phyloP scores from a whole-genome alignment of 2,329 filamentous ascomycete genomes.

The Colletotrichum sojae region DNA sequence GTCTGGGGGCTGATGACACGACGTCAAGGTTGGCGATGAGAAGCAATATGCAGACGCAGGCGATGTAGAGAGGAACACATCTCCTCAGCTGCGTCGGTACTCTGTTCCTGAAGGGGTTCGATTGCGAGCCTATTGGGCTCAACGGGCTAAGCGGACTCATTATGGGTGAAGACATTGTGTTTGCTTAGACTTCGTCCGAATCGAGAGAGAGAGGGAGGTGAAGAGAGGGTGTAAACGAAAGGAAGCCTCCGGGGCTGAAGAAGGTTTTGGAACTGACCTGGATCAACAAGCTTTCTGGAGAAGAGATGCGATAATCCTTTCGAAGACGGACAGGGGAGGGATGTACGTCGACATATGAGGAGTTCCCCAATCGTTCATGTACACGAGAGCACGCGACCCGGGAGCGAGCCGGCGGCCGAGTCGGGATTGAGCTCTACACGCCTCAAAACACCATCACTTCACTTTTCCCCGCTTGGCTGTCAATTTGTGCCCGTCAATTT shows the following conservation, averaged over 20 bases:
- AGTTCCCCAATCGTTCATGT: not conserved
- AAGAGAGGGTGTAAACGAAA: too few relatives aligned
- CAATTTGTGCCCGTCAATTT: slow-evolving; percentile 16
- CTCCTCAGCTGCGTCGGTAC: slow-evolving; percentile 65
- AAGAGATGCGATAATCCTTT: slow-evolving; percentile 11
- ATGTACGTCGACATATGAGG: slow-evolving; percentile 28
- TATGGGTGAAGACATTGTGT: slow-evolving; percentile 30
- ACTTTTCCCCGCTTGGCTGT: slow-evolving; percentile 5
- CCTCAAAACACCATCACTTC: not conserved
- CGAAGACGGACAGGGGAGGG: not conserved
- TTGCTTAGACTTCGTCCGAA: slow-evolving; percentile 5
- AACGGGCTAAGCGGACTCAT: slow-evolving; percentile 32
- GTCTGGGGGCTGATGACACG: slow-evolving; percentile 49
- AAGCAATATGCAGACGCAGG: slow-evolving; percentile 59
- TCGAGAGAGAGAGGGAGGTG: not conserved
- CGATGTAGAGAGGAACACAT: slow-evolving; percentile 61
- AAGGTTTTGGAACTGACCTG: slow-evolving; percentile 19
- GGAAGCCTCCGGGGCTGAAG: slow-evolving; percentile 3
- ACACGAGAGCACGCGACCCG: slow-evolving; percentile 17
- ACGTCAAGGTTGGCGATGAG: slow-evolving; percentile 62
- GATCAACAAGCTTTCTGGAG: not conserved
- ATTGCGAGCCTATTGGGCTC: slow-evolving; percentile 29
- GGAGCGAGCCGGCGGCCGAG: slow-evolving; percentile 4
- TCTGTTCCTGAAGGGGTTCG: slow-evolving; percentile 48
- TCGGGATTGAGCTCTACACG: slow-evolving; percentile 14